Conservation (phyloP, 1,139 yeast genomes). For the Suhomyces coccinellae region DNA sequence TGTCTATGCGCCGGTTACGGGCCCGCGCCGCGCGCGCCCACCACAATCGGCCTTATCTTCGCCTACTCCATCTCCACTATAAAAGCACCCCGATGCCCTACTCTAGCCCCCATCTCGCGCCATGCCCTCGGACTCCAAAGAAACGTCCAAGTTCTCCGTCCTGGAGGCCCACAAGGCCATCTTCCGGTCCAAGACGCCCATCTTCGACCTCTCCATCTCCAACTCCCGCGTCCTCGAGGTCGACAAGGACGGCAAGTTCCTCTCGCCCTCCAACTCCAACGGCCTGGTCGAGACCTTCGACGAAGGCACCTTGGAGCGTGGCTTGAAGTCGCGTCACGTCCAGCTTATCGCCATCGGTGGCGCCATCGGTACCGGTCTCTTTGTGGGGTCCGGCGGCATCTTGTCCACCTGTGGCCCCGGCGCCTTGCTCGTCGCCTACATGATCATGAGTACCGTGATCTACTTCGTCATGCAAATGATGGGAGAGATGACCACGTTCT, state of each 20-base stretch:
- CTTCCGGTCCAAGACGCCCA: conserved; percentile 18
- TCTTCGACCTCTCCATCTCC: conserved; percentile 33
- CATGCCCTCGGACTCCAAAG: not conserved
- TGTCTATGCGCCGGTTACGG: not conserved
- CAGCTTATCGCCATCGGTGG: conserved; percentile 43
- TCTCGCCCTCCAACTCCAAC: conserved; percentile 26
- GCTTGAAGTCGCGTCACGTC: conserved; percentile 40
- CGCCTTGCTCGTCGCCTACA: conserved; percentile 46
- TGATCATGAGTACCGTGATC: conserved; percentile 51
- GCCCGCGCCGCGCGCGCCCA: not conserved
- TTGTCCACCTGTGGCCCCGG: conserved; percentile 53
- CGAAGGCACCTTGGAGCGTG: conserved; percentile 30
- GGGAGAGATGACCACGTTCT: conserved; percentile 62
- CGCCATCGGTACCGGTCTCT: conserved; percentile 44
- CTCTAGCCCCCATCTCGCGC: not conserved
- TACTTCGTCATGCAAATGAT: conserved; percentile 58
- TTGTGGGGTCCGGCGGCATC: conserved; percentile 51
- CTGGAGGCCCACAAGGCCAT: conserved; percentile 9
- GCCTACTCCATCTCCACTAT: not conserved
- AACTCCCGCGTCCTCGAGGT: conserved; percentile 33
- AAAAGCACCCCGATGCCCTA: not conserved
- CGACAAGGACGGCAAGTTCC: conserved; percentile 32
- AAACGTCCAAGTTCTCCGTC: not conserved
- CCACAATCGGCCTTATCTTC: not conserved
- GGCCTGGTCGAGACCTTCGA: conserved; percentile 20